These are phyloP conservation scores for Ophiostoma sp. DNA, from an alignment of 2,329 filamentous ascomycete genomes.

Conservation along the genomic window DNA sequence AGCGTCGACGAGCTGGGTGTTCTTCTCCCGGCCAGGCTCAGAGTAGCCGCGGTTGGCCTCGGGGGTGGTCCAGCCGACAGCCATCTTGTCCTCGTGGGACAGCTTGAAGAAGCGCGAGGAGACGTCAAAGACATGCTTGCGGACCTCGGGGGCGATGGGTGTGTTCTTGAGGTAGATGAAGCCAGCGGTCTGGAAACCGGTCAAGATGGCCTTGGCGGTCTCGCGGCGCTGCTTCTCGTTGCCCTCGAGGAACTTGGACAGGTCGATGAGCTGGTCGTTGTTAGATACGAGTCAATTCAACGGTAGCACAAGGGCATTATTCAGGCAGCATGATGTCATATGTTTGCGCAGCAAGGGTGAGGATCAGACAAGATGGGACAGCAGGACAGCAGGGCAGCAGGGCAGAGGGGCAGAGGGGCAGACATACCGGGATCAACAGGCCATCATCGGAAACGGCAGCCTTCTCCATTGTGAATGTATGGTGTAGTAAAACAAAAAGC, in stretches of 20 bases:
- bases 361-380: too few relatives aligned
- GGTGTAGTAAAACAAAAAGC: not conserved
- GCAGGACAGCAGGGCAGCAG: not conserved
- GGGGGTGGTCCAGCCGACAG: conserved; percentile 64
- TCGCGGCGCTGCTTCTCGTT: conserved; percentile 53
- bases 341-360: not conserved
- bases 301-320: too few relatives aligned
- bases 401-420: not conserved
- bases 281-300: not conserved
- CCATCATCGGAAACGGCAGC: conserved; percentile 30
- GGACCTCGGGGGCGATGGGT: conserved; percentile 55
- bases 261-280: conserved; percentile 63
- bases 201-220: conserved; percentile 65
- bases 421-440: conserved; percentile 30
- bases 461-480: conserved; percentile 32
- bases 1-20: conserved; percentile 50
- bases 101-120: conserved; percentile 68
- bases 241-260: conserved; percentile 64
- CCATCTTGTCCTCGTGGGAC: conserved; percentile 56
- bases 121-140: conserved; percentile 58
- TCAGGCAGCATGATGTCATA: not conserved
- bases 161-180: conserved; percentile 87
- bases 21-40: conserved; percentile 64
- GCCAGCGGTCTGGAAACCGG: conserved; percentile 77
- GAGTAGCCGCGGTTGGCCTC: conserved; percentile 71